Evolutionary conservation across 1,284 basidiomycete genomes (phyloP).

Genomic region (Schizophyllum amplum): DNA sequence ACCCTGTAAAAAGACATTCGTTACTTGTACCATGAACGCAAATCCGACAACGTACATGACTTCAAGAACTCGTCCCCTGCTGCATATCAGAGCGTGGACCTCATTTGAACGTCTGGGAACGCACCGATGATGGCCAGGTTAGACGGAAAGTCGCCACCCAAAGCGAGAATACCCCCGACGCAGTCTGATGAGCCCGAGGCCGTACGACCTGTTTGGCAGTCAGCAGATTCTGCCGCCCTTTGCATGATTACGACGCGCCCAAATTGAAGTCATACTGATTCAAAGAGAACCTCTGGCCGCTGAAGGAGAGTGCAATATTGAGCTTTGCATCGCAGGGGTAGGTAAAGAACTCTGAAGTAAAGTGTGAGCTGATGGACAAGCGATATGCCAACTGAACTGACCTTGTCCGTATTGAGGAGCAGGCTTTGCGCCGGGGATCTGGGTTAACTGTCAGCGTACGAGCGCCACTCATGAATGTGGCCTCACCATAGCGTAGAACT

Average conservation of each 20-base stretch:
- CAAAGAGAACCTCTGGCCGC: conserved; percentile 41
- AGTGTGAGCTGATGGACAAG: background rate
- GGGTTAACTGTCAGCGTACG: background rate
- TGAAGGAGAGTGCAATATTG: conserved; percentile 43
- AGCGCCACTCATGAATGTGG: background rate
- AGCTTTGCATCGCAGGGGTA: conserved; percentile 37
- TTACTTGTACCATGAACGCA: too few relatives aligned
- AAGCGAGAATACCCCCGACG: conserved; percentile 59
- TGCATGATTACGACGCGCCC: conserved; percentile 24
- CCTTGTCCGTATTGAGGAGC: conserved; percentile 35
- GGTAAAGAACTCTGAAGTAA: conserved; percentile 35
- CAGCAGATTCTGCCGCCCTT: background rate
- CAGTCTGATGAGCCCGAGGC: conserved; percentile 29
- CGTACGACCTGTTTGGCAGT: conserved; percentile 16
- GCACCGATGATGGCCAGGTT: conserved; percentile 55
- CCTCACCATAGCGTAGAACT: conserved; percentile 35
- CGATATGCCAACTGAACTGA: conserved; percentile 12
- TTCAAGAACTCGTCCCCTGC: conserved; percentile 63
- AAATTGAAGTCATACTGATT: conserved; percentile 61
- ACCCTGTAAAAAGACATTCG: conserved; percentile 43
- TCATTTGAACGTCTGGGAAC: background rate
- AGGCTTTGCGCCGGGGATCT: conserved; percentile 41
- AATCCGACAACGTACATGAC: conserved; percentile 46
- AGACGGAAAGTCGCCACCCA: conserved; percentile 36
- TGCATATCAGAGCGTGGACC: background rate